Percentiles rank a stretch among this genome's conserved stretches.
phyloP scores from a whole-genome alignment of 768 basidiomycete genomes.

The Ephemerocybe angulata region DNA sequence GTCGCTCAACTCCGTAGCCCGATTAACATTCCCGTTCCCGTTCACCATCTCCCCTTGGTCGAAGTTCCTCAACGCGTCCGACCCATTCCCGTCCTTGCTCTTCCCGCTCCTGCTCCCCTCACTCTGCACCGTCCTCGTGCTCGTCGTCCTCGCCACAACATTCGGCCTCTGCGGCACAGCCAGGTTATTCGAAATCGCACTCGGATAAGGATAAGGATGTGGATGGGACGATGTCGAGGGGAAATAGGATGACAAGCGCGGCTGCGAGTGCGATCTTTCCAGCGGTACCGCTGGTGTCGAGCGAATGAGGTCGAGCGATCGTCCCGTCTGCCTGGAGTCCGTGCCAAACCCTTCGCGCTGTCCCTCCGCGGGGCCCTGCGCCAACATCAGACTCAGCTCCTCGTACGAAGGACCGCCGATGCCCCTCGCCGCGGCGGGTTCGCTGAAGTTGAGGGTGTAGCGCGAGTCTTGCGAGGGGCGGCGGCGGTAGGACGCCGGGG shows the following conservation, averaged over 20 bases:
- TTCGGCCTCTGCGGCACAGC: neutral
- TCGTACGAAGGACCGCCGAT: slow-evolving; percentile 45
- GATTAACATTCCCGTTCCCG: neutral
- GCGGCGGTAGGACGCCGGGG: neutral
- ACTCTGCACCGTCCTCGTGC: slow-evolving; percentile 8
- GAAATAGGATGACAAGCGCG: no score
- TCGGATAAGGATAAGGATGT: no score
- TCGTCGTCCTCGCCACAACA: neutral
- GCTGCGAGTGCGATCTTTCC: no score
- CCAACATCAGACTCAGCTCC: slow-evolving; percentile 19
- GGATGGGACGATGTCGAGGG: no score
- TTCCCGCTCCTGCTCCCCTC: neutral
- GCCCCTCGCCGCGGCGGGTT: slow-evolving; percentile 13
- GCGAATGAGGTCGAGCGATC: no score
- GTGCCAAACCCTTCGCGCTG: neutral
- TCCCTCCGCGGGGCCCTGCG: neutral
- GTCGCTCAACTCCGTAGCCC: no score
- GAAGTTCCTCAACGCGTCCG: neutral
- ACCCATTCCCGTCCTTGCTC: slow-evolving; percentile 3
- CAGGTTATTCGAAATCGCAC: no score
- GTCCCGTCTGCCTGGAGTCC: no score
- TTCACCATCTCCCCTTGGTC: slow-evolving; percentile 8
- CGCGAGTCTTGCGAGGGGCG: neutral
- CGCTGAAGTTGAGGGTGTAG: neutral
- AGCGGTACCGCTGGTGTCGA: no score